Evolutionary conservation across 2,329 filamentous ascomycete genomes (phyloP).

Genomic region (Sclerotinia glacialis): DNA sequence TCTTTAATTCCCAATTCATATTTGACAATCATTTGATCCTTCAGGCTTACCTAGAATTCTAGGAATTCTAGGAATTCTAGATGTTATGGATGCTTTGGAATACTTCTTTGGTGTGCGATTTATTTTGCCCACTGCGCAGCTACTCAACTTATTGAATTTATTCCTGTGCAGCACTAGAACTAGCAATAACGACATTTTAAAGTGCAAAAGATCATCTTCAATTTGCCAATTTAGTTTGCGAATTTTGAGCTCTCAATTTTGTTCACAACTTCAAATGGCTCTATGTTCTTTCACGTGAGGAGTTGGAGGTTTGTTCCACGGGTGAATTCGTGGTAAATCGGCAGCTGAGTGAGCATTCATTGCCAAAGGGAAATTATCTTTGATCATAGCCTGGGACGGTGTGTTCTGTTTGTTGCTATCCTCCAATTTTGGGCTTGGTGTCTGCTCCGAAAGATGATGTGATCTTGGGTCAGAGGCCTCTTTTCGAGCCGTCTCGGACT

Average conservation of each 20-base stretch:
- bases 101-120: no score
- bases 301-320: conserved; percentile 45
- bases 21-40: neutral
- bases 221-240: neutral
- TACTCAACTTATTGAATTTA: neutral
- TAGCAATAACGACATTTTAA: neutral
- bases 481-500: neutral
- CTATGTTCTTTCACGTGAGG: conserved; percentile 40
- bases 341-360: conserved; percentile 26
- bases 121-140: neutral
- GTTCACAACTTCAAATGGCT: neutral
- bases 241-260: neutral
- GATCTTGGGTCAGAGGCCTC: neutral
- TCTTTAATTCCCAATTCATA: neutral
- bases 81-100: no score
- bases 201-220: neutral
- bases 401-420: neutral
- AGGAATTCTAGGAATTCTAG: no score
- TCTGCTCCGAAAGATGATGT: neutral
- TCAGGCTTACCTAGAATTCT: neutral
- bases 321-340: conserved; percentile 44
- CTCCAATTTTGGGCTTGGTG: neutral
- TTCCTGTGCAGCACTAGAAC: no score
- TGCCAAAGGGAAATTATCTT: conserved; percentile 34
- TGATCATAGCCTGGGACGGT: neutral